Base-by-base conservation (phyloP, 2,329 filamentous ascomycete genomes). In the Trichothecium roseum region DNA sequence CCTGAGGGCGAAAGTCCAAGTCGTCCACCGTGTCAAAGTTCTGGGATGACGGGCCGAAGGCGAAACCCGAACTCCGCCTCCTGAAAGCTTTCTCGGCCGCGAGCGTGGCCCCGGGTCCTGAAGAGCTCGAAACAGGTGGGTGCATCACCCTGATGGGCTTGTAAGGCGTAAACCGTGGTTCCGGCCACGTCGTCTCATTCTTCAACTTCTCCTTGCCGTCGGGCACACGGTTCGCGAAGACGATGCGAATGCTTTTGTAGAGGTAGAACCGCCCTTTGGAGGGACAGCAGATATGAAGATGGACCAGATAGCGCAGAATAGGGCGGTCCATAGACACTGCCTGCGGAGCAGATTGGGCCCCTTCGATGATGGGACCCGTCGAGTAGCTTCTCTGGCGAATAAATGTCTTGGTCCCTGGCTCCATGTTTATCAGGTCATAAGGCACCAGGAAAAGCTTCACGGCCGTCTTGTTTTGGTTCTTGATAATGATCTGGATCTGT, bases 391-490 rank as follows among this genome's bases (percentile, higher is more conserved):
- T 81, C 59, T 98, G 91, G 20, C 91, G 78, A 41, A 98, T 82
- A 48, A 96, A 96, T 0, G 91, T 98, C 58, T 96, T 96, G 13
- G 86, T 93, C 0, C 87, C 87, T 0, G 86, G 74, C 42, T 91
- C 82, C 89, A 98, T 98, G 35, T 86, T 89, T 1, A 77, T 72
- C 2, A 98, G 66, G 53, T 96, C 87, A 48, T 96, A 98, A 0
- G 89, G 91, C 3, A 98, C 77, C 17, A 96, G 69, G 47, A 96
- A 96, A 1, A 98, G 67, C 56, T 98, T 96, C 37, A 96, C 89
- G 1, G 91, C 91, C 4, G 91, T 96, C 54, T 96, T 96, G 62
- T 96, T 94, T 13, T 88, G 89, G 49, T 96, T 98, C 56, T 96
- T 96, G 55, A 98, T 85, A 42, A 98, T 81, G 43, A 98, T 94